Percentiles rank a stretch among this genome's conserved stretches.
These are phyloP conservation scores for Ophiostoma quercus DNA, from an alignment of 2,329 filamentous ascomycete genomes.

Conservation along the genomic window DNA sequence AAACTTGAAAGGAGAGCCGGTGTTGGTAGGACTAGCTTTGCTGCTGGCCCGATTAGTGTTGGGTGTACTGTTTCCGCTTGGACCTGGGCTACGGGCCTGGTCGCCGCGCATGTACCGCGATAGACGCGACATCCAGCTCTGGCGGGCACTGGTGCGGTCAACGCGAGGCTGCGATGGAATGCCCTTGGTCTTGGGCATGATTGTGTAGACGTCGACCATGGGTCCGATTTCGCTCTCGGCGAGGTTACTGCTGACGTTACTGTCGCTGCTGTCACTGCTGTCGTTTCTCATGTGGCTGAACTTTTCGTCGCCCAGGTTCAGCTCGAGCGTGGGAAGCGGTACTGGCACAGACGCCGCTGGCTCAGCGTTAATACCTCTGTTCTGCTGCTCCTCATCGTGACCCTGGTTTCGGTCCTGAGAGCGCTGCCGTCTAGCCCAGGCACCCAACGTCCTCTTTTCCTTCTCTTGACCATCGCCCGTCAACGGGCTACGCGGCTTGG, in stretches of 20 bases:
- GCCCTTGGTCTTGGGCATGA: conserved; percentile 11
- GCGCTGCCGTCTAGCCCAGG: background rate
- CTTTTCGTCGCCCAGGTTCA: background rate
- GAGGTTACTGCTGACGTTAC: background rate
- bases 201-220: background rate
- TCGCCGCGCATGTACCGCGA: conserved; percentile 24
- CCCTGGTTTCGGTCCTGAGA: background rate
- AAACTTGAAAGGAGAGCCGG: background rate
- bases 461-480: background rate
- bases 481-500: background rate
- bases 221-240: background rate
- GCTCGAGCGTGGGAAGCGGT: background rate
- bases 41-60: conserved; percentile 8
- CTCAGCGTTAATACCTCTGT: background rate
- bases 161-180: conserved; percentile 11
- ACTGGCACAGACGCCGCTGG: background rate
- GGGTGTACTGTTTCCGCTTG: background rate
- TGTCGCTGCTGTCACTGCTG: background rate
- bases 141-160: conserved; percentile 9
- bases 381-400: background rate
- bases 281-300: background rate
- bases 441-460: background rate
- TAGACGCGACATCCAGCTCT: conserved; percentile 28
- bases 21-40: background rate
- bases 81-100: background rate